Base-by-base conservation (phyloP, 2,329 filamentous ascomycete genomes). In the Fusarium circinatum region DNA sequence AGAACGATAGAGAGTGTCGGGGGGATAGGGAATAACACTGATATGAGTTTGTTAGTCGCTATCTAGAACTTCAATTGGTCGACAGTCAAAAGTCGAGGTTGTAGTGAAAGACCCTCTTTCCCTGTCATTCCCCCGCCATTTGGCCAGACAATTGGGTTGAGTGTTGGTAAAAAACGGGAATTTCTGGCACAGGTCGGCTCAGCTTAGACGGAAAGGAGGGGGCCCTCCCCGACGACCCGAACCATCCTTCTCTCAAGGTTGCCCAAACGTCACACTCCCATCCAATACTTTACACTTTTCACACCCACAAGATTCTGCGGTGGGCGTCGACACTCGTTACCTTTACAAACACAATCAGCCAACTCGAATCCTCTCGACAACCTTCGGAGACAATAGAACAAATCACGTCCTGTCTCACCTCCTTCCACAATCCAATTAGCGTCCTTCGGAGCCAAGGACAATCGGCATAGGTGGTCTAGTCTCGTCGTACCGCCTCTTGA, bases 181-280 rank as follows among this genome's bases (percentile, higher is more conserved):
- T 47, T 67, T 39, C 24, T 55, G 48, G 60, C 52, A 60, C 39
- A n/a, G 44, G 22, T 69, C 38, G 58, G 42, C 68, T 61, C 62
- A 73, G 59, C 38, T 65, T 22, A 28, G 22, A 69, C 41, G 60
- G 62, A 65, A 67, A 62, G 44, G 64, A 65, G 58, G 54, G 72
- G 71, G 38, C 60, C 71, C 52, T 71, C 65, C 70, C 75, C 75
- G 75, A 77, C 75, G 75, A 77, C 75, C 75, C 75, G 75, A 74
- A 76, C 36, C 34, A 51, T 55, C 52, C 56, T 55, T 56, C 63
- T 58, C 55, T 73, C 61, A 61, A 55, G 57, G 52, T 69, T 55
- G 51, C 34, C 57, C 72, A 69, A 74, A 69, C 67, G 63, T 74
- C 71, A 75, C 71, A 47, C n/a, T 52, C 11, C 18, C 41, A 59